Evolutionary conservation across 345 rosid species (phyloP).

Genomic region (Eucalyptus regnans): DNA sequence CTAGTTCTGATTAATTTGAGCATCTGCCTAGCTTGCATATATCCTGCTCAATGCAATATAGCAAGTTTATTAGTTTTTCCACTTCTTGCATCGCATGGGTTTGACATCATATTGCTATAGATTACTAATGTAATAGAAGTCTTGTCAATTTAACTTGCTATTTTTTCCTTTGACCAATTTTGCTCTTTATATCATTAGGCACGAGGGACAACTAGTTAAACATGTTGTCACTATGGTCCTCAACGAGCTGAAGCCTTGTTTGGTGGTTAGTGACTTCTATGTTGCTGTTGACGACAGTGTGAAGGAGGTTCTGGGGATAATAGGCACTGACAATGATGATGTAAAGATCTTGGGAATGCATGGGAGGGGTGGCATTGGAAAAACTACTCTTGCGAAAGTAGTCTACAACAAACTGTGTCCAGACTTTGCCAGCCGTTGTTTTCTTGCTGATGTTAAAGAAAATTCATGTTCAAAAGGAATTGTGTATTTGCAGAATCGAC

Average conservation of each 20-base stretch:
- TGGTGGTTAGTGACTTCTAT: not conserved
- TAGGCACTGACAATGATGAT: not conserved
- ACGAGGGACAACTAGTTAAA: not conserved
- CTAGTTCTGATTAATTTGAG: not conserved
- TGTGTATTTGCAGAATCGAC: not conserved
- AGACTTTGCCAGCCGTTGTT: too few species aligned
- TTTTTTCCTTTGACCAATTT: too few species aligned
- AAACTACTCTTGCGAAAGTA: too few species aligned
- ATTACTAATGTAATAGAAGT: not conserved
- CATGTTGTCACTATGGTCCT: not conserved
- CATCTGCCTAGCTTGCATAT: not conserved
- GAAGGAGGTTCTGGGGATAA: not conserved
- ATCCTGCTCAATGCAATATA: not conserved
- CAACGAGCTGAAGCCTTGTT: not conserved
- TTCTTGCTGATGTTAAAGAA: too few species aligned
- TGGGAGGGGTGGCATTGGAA: not conserved
- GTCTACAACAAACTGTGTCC: too few species aligned
- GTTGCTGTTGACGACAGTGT: not conserved
- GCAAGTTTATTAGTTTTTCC: not conserved
- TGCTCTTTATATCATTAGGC: not conserved
- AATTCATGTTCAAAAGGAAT: not conserved
- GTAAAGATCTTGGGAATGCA: not conserved
- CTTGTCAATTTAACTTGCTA: not conserved
- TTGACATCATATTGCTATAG: not conserved
- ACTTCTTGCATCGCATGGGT: not conserved